Percentiles rank a stretch among this genome's conserved stretches.
Evolutionary conservation across 192 early-diverging fungal genomes (phyloP).

Genomic region (Chytriomyces sp.): DNA sequence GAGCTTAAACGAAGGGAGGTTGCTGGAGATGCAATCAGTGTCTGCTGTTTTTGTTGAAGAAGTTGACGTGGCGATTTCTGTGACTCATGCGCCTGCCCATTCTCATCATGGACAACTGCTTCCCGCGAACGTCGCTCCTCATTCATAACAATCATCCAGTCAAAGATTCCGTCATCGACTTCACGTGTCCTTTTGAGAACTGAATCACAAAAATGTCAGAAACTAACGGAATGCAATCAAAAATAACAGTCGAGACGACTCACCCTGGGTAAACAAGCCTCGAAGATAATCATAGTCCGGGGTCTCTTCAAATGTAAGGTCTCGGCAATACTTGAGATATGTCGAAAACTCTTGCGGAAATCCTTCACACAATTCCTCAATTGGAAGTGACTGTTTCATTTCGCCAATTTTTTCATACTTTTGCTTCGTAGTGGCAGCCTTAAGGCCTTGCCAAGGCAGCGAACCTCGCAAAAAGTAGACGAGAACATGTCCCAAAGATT

Average conservation of each 20-base stretch:
- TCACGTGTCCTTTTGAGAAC: slow-evolving; percentile 63
- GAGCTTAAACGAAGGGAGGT: neutral
- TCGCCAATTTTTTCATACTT: slow-evolving; percentile 99
- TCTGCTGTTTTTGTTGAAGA: neutral
- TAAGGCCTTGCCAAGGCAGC: slow-evolving; percentile 97
- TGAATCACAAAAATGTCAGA: slow-evolving; percentile 21
- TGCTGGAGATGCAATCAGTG: neutral
- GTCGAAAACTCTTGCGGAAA: slow-evolving; percentile 91
- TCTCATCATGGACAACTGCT: slow-evolving; percentile 38
- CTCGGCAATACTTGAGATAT: slow-evolving; percentile 88
- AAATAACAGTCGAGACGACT: neutral
- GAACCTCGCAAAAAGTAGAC: slow-evolving; percentile 95
- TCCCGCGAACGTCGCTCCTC: slow-evolving; percentile 47
- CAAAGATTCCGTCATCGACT: slow-evolving; percentile 89
- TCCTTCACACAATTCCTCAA: slow-evolving; percentile 89
- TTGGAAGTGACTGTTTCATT: slow-evolving; percentile 90
- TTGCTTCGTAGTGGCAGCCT: slow-evolving; percentile 97
- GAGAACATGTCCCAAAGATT: slow-evolving; percentile 97
- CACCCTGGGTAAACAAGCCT: slow-evolving; percentile 80
- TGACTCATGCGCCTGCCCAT: slow-evolving; percentile 36
- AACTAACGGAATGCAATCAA: neutral
- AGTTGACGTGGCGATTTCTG: slow-evolving; percentile 13
- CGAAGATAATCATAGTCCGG: slow-evolving; percentile 96
- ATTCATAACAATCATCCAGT: slow-evolving; percentile 82
- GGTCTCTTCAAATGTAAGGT: slow-evolving; percentile 90